phyloP scores from a whole-genome alignment of 1,139 yeast genomes.

The Pneumocystis jirovecii region DNA sequence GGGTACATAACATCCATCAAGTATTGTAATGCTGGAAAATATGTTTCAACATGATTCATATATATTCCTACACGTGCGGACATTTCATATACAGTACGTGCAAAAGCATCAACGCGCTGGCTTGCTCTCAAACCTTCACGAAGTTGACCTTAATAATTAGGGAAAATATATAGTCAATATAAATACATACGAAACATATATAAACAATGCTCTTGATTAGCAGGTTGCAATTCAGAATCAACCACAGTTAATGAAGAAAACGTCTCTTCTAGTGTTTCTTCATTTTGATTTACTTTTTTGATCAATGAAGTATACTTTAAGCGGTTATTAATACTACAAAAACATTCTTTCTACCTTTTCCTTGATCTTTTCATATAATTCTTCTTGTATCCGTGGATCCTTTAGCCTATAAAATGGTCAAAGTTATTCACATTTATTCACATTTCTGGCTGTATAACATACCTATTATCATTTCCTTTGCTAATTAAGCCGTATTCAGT shows the following conservation, averaged over 20 bases:
- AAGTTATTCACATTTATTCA: neutral
- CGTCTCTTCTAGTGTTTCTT: neutral
- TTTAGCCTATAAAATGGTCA: slow-evolving; percentile 6
- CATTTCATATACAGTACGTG: slow-evolving; percentile 10
- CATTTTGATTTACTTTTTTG: neutral
- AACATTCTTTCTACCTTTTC: neutral
- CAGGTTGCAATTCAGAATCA: neutral
- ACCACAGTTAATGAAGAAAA: no score
- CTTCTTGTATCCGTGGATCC: slow-evolving; percentile 11
- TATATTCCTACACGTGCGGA: slow-evolving; percentile 15
- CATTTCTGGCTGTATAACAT: neutral
- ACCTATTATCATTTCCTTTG: slow-evolving; percentile 13
- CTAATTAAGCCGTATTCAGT: slow-evolving; percentile 15
- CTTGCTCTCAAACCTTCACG: slow-evolving; percentile 15
- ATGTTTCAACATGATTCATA: slow-evolving; percentile 16
- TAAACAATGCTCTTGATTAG: neutral
- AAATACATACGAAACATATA: slow-evolving; percentile 6
- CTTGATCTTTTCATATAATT: slow-evolving; percentile 11
- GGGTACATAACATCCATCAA: slow-evolving; percentile 15
- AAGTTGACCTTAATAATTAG: slow-evolving; percentile 12
- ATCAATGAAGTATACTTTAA: neutral
- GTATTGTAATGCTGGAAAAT: slow-evolving; percentile 15
- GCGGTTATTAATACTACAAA: neutral
- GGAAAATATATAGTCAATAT: slow-evolving; percentile 4
- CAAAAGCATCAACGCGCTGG: slow-evolving; percentile 11